Evolutionary conservation across 2,329 filamentous ascomycete genomes (phyloP), one percentile per base, ranked within the genome.

Genomic region (Ophiostoma populinum): DNA sequence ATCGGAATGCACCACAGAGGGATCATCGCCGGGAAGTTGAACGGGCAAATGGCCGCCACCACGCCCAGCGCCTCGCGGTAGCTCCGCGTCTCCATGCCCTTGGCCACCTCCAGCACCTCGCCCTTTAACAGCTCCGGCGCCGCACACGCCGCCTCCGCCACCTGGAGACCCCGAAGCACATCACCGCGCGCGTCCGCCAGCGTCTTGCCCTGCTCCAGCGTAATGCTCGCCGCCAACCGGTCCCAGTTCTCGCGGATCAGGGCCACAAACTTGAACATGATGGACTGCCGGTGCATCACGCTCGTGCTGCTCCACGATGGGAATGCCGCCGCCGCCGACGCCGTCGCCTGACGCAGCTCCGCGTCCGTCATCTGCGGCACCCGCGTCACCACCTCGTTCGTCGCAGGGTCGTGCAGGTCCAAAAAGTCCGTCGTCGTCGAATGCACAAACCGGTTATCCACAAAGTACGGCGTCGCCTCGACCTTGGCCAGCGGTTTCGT

Each of bases 21-120:
- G 54, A 92, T 90, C 81, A 92, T 92, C 47, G 81, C 81, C 28
- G 81, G 81, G 59, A 90, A 90, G 63, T 90, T 90, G 53, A 90
- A 90, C 2, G 81, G 81, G 63, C 81, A 90, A 46, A 90, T 90
- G 39, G 81, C 79, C 39, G 80, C 80, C 28, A 80, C 75, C 22
- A 90, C 75, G 37, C 81, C 81, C 49, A 90, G 58, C 40, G 81
- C 80, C 64, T 90, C 81, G 42, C 73, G 70, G 55, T 90, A 90
- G 40, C 71, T 79, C 51, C 80, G 63, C 20, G 81, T 90, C 63
- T 90, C 81, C 81, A 90, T 90, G 49, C 90, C 81, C 65, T 82
- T 86, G 36, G 80, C 71, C 10, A 90, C 81, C 61, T 90, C 81
- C 22, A 90, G 65, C 29, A 90, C 65, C 59, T 90, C 80, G 25